Conservation (phyloP, 441 rosid species). For the Arabidopsis hybrid region DNA sequence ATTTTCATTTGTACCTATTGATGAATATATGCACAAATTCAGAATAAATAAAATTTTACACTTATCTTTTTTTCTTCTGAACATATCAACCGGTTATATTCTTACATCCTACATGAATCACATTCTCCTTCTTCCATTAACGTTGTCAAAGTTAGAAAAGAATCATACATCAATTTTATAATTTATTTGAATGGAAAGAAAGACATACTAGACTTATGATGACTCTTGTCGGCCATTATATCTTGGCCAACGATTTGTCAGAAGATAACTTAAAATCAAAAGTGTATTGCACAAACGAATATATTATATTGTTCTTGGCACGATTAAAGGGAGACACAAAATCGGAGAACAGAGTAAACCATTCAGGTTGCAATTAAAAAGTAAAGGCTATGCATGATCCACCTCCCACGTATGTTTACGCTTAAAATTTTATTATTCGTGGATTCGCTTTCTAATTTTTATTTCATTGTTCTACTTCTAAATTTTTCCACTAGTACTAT, state of each 20-base stretch:
- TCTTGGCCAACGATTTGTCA: conserved; percentile 34
- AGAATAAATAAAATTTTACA: too few species aligned
- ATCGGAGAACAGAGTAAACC: conserved; percentile 33
- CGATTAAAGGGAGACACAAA: conserved; percentile 41
- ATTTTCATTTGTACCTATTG: too few species aligned
- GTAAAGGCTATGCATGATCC: conserved; percentile 22
- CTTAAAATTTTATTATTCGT: neutral
- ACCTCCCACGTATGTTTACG: conserved; percentile 27
- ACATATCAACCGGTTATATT: too few species aligned
- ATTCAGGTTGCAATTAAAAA: conserved; percentile 31
- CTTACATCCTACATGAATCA: neutral
- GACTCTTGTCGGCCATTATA: conserved; percentile 46
- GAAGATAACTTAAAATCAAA: conserved; percentile 35
- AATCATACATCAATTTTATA: conserved; percentile 1
- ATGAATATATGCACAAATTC: too few species aligned
- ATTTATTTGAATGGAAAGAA: conserved; percentile 1
- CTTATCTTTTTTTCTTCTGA: too few species aligned
- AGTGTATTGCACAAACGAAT: conserved; percentile 33
- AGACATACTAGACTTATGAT: conserved; percentile 36
- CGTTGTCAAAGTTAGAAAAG: conserved; percentile 31
- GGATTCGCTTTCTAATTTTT: conserved; percentile 15
- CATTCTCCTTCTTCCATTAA: conserved; percentile 24
- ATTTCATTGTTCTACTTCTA: neutral
- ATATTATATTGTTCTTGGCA: conserved; percentile 38
- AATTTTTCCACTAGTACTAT: neutral